Evolutionary conservation across 164 flowering plant genomes (phyloP), one percentile per base, ranked within the genome.

Genomic region (Platanus orientalis): DNA sequence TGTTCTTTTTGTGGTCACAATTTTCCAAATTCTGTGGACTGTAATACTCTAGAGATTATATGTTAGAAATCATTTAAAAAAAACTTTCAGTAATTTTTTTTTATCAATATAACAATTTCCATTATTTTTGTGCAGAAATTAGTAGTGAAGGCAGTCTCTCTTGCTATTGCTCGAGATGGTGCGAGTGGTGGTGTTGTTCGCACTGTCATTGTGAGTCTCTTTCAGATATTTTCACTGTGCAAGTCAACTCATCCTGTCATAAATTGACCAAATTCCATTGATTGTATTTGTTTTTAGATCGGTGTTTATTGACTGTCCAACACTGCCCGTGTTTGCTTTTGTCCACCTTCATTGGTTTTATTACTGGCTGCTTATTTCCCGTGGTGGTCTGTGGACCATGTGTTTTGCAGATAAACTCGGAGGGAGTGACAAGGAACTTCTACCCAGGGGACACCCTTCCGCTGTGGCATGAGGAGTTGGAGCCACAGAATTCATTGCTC

Each of bases 181-280:
- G 99, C 99, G 20, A 95, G 99, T 71, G 99, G 99, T 9, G 99
- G 99, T 40, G 99, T 92, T 57, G 92, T 95, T 49, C 90, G 99
- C 17, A 95, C 99, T 44, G 99, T 95, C 62, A 87, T 73, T 65
- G 99, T 95, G 66, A 92, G 97, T 63, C 4, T n/a, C 30, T 28
- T 0, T 48, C 14, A 5, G 14, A 40, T 24, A 32, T 24, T 45
- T 58, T n/a, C 16, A 53, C 11, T 4, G 28, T 40, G 2, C 7
- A 32, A 23, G 10, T n/a, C 36, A 58, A 11, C 25, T 40, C 7
- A 14, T n/a, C n/a, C n/a, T n/a, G n/a, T n/a, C n/a, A n/a, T n/a
- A n/a, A n/a, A n/a, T n/a, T n/a, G n/a, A n/a, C n/a, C n/a, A n/a
- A n/a, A n/a, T n/a, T n/a, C n/a, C n/a, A n/a, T n/a, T n/a, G n/a